A percentile compares a stretch with the other conserved stretches of the same genome.
These are phyloP conservation scores for Candida ulmi DNA, from an alignment of 805 yeast genomes.

Conservation along the genomic window DNA sequence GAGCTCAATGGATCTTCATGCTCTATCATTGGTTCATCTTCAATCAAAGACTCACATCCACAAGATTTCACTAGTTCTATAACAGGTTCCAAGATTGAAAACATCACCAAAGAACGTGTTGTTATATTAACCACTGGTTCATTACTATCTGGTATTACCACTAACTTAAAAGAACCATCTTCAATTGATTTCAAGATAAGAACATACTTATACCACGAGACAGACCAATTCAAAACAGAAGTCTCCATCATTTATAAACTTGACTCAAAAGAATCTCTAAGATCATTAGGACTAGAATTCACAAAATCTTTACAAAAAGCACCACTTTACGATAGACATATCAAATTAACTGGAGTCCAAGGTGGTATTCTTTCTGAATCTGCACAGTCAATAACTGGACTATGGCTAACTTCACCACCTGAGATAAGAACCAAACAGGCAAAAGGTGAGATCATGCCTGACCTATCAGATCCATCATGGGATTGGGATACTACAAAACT, in stretches of 20 bases:
- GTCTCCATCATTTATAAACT: slow-evolving; percentile 4
- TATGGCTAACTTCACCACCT: neutral
- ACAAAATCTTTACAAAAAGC: neutral
- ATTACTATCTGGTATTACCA: neutral
- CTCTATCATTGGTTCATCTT: neutral
- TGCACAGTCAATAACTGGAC: neutral
- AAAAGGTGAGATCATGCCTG: neutral
- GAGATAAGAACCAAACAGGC: neutral
- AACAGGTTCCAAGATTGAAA: neutral
- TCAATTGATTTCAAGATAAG: slow-evolving; percentile 4
- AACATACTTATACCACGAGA: slow-evolving; percentile 2
- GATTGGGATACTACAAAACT: neutral
- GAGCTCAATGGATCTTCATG: neutral
- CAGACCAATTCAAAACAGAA: slow-evolving; percentile 1
- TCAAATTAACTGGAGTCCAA: neutral
- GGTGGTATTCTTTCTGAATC: neutral
- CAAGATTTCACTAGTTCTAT: neutral
- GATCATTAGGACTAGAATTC: neutral
- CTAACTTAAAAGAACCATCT: too few relatives aligned
- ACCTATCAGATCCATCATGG: neutral
- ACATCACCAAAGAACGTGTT: neutral
- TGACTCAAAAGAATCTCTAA: neutral
- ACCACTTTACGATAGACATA: neutral
- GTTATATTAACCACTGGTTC: neutral
- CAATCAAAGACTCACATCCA: too few relatives aligned